Conservation (phyloP, 805 yeast species). For the Torulaspora maleeae region DNA sequence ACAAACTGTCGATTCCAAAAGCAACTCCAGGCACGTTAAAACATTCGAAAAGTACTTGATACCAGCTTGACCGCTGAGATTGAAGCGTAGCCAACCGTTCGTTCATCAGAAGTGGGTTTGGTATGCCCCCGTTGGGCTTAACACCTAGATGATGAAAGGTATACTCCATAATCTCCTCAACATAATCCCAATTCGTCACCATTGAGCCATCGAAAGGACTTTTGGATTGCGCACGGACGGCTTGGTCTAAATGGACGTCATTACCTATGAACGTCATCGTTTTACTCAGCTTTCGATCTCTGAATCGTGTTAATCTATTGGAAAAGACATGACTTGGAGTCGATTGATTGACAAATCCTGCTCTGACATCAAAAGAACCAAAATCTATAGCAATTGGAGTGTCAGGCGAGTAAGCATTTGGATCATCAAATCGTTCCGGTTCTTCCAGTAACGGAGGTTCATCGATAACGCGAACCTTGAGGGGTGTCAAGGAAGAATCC, state of each 20-base stretch:
- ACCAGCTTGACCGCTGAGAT: conserved; percentile 66
- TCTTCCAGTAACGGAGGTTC: conserved; percentile 32
- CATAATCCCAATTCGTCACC: conserved; percentile 87
- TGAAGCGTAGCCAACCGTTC: conserved; percentile 72
- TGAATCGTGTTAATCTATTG: conserved; percentile 60
- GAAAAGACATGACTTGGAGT: conserved; percentile 65
- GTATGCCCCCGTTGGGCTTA: conserved; percentile 45
- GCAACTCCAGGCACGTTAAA: conserved; percentile 70
- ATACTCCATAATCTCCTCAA: conserved; percentile 80
- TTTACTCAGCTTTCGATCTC: conserved; percentile 67
- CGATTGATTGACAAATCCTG: conserved; percentile 49
- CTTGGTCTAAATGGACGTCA: conserved; percentile 68
- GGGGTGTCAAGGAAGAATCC: conserved; percentile 29
- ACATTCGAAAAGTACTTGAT: conserved; percentile 80
- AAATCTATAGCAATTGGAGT: conserved; percentile 86
- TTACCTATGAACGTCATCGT: conserved; percentile 74
- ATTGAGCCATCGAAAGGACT: conserved; percentile 85
- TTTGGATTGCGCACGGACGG: conserved; percentile 61
- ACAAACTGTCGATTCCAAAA: conserved; percentile 79
- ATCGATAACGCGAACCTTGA: conserved; percentile 24
- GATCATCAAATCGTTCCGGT: conserved; percentile 33
- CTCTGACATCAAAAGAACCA: conserved; percentile 59
- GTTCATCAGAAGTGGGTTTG: conserved; percentile 75
- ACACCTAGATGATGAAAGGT: conserved; percentile 77
- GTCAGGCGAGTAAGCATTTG: conserved; percentile 30